Evolutionary conservation across 768 basidiomycete genomes (phyloP), one percentile per base, ranked within the genome.

Genomic region (Lactifluus piperatus): DNA sequence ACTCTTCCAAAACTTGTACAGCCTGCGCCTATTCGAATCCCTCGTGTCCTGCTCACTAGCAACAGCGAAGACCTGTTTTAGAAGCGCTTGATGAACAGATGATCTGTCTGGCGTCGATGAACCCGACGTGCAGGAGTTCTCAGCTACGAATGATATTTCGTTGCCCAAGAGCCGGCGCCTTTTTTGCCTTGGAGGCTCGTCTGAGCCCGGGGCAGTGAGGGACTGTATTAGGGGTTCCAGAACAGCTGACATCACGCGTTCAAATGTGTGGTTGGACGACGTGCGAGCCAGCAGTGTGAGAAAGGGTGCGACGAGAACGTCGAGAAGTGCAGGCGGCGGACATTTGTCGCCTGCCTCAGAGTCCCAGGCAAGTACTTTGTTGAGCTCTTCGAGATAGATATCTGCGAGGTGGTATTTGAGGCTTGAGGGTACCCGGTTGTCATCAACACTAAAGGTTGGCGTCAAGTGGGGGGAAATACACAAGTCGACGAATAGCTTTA

Each of bases 381-480:
- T 83, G 36, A 99, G 79, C 69, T 98, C 95, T 64, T 91, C 86
- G 14, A 94, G 70, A 70, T 91, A 97, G 48, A 97, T 83, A 69
- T 99, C 95, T 14, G 86, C 79, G 20, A 98, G 71, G 70, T 99
- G 95, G 68, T 86, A 94, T 24, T 83, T 76, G 20, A 99, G 76
- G 60, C 93, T 83, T 3, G 77, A 72, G 2, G 95, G 91, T 1
- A 93, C 84, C 47, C 84, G 82, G 18, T 74, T 75, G 66, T 97
- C 86, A 53, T 79, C 74, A 10, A 84, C 79, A 91, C 93, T 68
- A 56, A 30, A 7, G 10, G 39, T 49, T 11, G 5, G 26, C 4
- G 32, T 45, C 60, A 49, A 22, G 20, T 37, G 24, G 46, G 16
- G 41, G 3, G 49, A 54, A 27, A 46, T 7, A 48, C 32, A 6